Conservation (phyloP, 768 basidiomycete species). For the Zangia roseola region DNA sequence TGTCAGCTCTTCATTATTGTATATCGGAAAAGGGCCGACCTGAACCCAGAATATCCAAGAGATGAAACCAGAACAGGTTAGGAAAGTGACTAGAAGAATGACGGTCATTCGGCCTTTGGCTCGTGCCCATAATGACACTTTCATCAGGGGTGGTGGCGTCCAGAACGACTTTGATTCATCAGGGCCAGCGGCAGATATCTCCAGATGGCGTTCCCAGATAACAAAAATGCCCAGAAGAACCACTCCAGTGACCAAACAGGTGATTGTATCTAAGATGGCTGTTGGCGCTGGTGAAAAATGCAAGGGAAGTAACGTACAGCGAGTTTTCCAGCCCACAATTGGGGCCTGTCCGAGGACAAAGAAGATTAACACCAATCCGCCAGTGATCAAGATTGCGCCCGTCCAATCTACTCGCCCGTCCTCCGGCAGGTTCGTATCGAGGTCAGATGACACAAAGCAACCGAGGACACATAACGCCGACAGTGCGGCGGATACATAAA, state of each 20-base stretch:
- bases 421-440: slow-evolving; percentile 44
- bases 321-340: slow-evolving; percentile 60
- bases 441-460: slow-evolving; percentile 54
- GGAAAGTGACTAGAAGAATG: slow-evolving; percentile 60
- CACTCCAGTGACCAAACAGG: slow-evolving; percentile 60
- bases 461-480: slow-evolving; percentile 49
- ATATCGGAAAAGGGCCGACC: slow-evolving; percentile 20
- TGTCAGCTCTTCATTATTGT: neutral
- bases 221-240: slow-evolving; percentile 56
- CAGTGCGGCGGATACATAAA: slow-evolving; percentile 61
- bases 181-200: slow-evolving; percentile 26
- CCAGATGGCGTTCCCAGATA: slow-evolving; percentile 65
- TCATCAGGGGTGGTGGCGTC: slow-evolving; percentile 64
- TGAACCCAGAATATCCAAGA: slow-evolving; percentile 53
- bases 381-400: slow-evolving; percentile 66
- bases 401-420: slow-evolving; percentile 69
- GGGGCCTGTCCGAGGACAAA: slow-evolving; percentile 73
- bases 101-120: slow-evolving; percentile 60
- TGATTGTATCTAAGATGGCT: slow-evolving; percentile 59
- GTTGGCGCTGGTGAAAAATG: slow-evolving; percentile 16
- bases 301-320: slow-evolving; percentile 38
- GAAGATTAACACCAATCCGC: slow-evolving; percentile 65
- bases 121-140: slow-evolving; percentile 59
- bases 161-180: slow-evolving; percentile 24
- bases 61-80: slow-evolving; percentile 61